A percentile compares a stretch with the other conserved stretches of the same genome.
phyloP scores from a whole-genome alignment of 495 filamentous ascomycete species.

The Penicillium antarcticum region DNA sequence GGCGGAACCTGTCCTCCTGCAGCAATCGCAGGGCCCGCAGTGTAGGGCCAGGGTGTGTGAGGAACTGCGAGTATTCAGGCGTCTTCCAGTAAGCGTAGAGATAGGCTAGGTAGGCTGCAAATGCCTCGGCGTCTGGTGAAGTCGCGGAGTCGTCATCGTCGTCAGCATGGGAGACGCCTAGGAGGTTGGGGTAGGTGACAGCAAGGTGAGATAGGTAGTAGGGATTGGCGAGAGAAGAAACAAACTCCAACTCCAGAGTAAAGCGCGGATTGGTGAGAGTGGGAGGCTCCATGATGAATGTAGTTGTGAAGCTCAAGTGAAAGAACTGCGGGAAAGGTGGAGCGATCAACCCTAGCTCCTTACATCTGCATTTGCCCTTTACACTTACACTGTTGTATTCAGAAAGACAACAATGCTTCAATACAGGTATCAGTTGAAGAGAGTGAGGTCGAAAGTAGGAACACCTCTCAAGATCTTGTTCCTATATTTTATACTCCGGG shows the following conservation, averaged over 20 bases:
- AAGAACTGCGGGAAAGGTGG: neutral
- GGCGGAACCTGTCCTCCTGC: conserved; percentile 77
- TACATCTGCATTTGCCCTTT: too few species aligned
- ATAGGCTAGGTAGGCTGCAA: conserved; percentile 78
- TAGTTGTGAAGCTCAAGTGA: neutral
- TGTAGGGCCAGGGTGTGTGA: conserved; percentile 81
- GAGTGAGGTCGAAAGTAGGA: too few species aligned
- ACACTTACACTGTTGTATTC: too few species aligned
- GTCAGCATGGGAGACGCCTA: conserved; percentile 38
- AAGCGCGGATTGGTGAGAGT: conserved; percentile 42
- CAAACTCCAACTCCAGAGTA: conserved; percentile 61
- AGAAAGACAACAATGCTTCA: too few species aligned
- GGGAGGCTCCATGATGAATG: conserved; percentile 29
- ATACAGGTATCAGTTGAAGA: too few species aligned
- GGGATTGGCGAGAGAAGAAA: conserved; percentile 81
- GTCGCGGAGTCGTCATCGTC: conserved; percentile 43
- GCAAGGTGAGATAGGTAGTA: conserved; percentile 82
- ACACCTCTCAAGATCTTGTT: too few species aligned
- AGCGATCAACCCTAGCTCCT: too few species aligned
- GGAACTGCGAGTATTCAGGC: conserved; percentile 78
- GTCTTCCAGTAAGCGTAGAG: conserved; percentile 77
- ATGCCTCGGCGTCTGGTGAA: conserved; percentile 57
- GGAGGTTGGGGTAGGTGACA: conserved; percentile 50
- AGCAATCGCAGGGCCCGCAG: conserved; percentile 77
- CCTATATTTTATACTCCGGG: too few species aligned